A percentile compares a stretch with the other conserved stretches of the same genome.
Conservation (phyloP, 768 basidiomycete genomes). For the Boletus edulis region DNA sequence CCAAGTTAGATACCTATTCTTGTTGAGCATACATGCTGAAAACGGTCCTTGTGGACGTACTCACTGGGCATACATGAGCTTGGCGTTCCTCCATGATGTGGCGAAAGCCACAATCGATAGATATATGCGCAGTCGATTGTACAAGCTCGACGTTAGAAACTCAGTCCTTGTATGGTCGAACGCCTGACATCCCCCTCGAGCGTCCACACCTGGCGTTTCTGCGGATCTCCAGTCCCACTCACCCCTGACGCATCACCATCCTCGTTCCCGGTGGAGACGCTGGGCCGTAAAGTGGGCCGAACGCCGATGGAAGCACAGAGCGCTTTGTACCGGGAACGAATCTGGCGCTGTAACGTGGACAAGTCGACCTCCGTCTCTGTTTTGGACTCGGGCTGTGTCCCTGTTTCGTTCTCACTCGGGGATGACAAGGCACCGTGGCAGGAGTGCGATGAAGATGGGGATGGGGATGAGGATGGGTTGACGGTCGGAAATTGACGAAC, state of each 20-base stretch:
- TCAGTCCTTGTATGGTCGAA: conserved; percentile 2
- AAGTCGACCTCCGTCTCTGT: conserved; percentile 46
- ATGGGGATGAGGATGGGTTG: conserved; percentile 55
- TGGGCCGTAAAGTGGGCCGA: conserved; percentile 41
- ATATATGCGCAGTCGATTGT: conserved; percentile 36
- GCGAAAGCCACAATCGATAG: too few relatives aligned
- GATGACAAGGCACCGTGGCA: too few relatives aligned
- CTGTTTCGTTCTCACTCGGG: too few relatives aligned
- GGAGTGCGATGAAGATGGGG: too few relatives aligned
- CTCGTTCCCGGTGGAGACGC: neutral
- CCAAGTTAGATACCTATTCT: too few relatives aligned
- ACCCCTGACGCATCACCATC: too few relatives aligned
- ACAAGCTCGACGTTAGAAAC: conserved; percentile 34
- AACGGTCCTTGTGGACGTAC: too few relatives aligned
- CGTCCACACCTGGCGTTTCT: conserved; percentile 6
- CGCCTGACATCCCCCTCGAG: conserved; percentile 8
- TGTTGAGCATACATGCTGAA: too few relatives aligned
- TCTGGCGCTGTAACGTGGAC: conserved; percentile 72
- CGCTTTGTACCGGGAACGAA: conserved; percentile 83
- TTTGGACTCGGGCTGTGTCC: too few relatives aligned
- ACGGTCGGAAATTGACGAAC: conserved; percentile 72
- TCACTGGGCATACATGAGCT: too few relatives aligned
- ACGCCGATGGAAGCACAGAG: conserved; percentile 83
- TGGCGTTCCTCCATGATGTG: too few relatives aligned
- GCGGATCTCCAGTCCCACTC: too few relatives aligned